Evolutionary conservation across 371 early-diverging fungal species (phyloP).

Genomic region (Mucor circinelloides): DNA sequence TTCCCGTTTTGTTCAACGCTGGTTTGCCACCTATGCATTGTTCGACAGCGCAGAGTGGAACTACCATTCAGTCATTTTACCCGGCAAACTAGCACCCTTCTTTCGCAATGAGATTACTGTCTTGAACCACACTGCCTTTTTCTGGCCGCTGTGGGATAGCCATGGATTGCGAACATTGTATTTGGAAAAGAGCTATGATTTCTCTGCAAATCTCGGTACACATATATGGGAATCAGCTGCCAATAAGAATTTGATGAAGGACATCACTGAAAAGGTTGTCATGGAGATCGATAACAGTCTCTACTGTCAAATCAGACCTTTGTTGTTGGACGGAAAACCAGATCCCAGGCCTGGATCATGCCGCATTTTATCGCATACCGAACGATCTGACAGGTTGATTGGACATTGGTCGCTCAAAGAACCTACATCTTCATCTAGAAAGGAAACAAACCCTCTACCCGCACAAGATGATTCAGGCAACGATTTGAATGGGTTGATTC

Average conservation of each 20-base stretch:
- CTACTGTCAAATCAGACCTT: constrained; percentile 46
- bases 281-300: constrained; percentile 50
- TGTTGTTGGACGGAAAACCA: constrained; percentile 36
- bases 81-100: constrained; percentile 47
- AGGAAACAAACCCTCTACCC: constrained; percentile 27
- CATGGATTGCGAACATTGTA: constrained; percentile 44
- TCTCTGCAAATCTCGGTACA: constrained; percentile 39
- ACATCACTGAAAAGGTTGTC: constrained; percentile 33
- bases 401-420: constrained; percentile 42
- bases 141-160: constrained; percentile 57
- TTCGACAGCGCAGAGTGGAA: constrained; percentile 51
- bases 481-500: constrained; percentile 33
- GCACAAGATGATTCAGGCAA: constrained; percentile 46
- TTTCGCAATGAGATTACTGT: constrained; percentile 44
- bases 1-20: constrained; percentile 51
- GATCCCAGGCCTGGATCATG: constrained; percentile 38
- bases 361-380: constrained; percentile 26
- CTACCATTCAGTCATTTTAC: constrained; percentile 55
- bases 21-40: constrained; percentile 48
- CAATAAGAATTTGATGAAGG: constrained; percentile 46
- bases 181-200: constrained; percentile 49
- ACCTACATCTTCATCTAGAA: background rate
- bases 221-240: constrained; percentile 58
- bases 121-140: constrained; percentile 43
- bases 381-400: constrained; percentile 32